Evolutionary conservation across 306 rosid genomes (phyloP).

Genomic region (Glycine latifolia): DNA sequence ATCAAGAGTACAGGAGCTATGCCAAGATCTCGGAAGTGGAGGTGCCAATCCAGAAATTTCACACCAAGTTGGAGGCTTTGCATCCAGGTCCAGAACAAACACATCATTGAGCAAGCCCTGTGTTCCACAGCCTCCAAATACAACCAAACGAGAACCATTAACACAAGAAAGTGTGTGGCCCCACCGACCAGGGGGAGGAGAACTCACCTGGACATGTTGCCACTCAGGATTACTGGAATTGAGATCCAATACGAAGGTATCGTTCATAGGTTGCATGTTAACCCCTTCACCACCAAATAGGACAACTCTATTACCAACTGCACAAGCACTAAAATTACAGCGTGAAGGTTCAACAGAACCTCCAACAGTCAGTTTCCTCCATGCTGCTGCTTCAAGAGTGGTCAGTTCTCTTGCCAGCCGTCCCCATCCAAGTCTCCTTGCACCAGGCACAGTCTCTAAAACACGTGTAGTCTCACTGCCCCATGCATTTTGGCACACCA

Average conservation of each 20-base stretch:
- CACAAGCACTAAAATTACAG: conserved; percentile 98
- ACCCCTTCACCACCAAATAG: conserved; percentile 99
- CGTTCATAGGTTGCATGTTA: conserved; percentile 99
- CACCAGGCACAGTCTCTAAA: conserved; percentile 96
- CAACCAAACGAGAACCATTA: conserved; percentile 93
- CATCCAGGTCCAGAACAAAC: conserved; percentile 91
- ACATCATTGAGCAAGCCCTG: conserved; percentile 99
- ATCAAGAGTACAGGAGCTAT: conserved; percentile 97
- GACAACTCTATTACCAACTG: conserved; percentile 96
- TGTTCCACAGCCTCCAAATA: conserved; percentile 98
- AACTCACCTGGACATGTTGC: conserved; percentile 97
- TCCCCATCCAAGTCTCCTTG: conserved; percentile 97
- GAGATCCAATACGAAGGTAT: conserved; percentile 92
- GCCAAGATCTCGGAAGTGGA: conserved; percentile 99
- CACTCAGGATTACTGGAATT: conserved; percentile 92
- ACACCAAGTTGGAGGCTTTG: conserved; percentile 97
- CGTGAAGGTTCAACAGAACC: conserved; percentile 98
- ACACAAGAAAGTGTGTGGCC: conserved; percentile 98
- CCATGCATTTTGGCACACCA: conserved; percentile 99
- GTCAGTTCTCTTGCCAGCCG: conserved; percentile 93
- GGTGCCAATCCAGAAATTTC: conserved; percentile 99
- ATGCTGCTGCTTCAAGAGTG: conserved; percentile 98
- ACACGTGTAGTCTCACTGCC: conserved; percentile 95
- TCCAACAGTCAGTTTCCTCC: conserved; percentile 95
- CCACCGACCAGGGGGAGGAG: conserved; percentile 99